Evolutionary conservation across 768 basidiomycete genomes (phyloP).

Genomic region (Mrakia hoshinonis): DNA sequence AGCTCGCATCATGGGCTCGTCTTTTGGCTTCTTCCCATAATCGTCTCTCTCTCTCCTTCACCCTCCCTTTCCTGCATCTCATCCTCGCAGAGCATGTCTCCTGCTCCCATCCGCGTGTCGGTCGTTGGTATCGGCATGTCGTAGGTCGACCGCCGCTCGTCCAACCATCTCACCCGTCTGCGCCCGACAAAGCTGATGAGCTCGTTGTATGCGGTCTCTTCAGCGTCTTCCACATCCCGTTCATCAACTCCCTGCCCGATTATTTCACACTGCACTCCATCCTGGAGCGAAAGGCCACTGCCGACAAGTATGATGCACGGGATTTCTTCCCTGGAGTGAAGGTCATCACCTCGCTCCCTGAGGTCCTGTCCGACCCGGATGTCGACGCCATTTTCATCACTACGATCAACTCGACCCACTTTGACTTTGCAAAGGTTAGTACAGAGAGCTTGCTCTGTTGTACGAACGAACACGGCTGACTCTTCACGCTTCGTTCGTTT

Average conservation of each 20-base stretch:
- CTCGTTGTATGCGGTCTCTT: slow-evolving; percentile 32
- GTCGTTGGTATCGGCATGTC: slow-evolving; percentile 69
- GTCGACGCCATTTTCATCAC: slow-evolving; percentile 59
- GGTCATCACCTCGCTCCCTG: slow-evolving; percentile 55
- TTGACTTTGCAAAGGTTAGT: slow-evolving; percentile 51
- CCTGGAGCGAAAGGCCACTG: slow-evolving; percentile 59
- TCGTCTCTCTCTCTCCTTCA: neutral
- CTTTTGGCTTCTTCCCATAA: neutral
- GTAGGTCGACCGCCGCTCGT: neutral
- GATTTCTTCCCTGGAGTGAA: slow-evolving; percentile 54
- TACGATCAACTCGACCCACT: slow-evolving; percentile 69
- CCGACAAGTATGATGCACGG: slow-evolving; percentile 56
- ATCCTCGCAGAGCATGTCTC: neutral
- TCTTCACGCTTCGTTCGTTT: neutral
- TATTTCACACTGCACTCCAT: slow-evolving; percentile 65
- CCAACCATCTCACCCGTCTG: neutral
- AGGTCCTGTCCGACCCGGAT: slow-evolving; percentile 54
- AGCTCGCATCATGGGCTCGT: too few species aligned
- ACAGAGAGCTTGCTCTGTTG: neutral
- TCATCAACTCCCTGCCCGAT: slow-evolving; percentile 62
- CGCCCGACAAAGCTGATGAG: neutral
- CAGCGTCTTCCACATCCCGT: slow-evolving; percentile 70
- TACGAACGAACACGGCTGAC: neutral
- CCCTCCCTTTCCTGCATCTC: neutral
- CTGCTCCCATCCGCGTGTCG: slow-evolving; percentile 54